phyloP scores from a whole-genome alignment of 768 basidiomycete species.

The Suillus subalutaceus region DNA sequence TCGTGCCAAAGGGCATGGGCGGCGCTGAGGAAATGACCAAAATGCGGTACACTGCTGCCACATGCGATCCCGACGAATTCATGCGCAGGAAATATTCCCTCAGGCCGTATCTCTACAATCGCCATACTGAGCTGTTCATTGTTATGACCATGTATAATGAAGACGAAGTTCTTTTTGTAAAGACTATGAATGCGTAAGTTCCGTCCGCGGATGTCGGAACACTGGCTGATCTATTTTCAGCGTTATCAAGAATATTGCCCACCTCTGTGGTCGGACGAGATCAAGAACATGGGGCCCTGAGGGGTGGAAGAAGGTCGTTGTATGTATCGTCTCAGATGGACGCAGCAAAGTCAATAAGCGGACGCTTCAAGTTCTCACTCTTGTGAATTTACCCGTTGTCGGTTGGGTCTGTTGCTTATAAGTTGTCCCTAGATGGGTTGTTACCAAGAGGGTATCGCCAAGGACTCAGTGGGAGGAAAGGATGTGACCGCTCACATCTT shows the following conservation, averaged over 20 bases:
- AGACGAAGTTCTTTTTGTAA: constrained; percentile 76
- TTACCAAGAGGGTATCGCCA: constrained; percentile 89
- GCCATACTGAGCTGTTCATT: constrained; percentile 90
- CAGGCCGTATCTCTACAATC: constrained; percentile 75
- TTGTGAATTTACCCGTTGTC: constrained; percentile 48
- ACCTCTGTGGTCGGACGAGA: constrained; percentile 67
- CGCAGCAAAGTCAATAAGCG: constrained; percentile 87
- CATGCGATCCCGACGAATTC: constrained; percentile 90
- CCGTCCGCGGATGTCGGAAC: constrained; percentile 4
- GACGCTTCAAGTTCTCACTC: constrained; percentile 84
- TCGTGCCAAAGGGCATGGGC: constrained; percentile 67
- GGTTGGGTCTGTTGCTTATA: constrained; percentile 9
- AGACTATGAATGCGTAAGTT: constrained; percentile 83
- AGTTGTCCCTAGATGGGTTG: constrained; percentile 65
- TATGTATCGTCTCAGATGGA: constrained; percentile 86
- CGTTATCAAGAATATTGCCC: constrained; percentile 85
- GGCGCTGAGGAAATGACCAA: constrained; percentile 76
- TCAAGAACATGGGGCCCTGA: constrained; percentile 87
- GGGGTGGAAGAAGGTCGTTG: constrained; percentile 90
- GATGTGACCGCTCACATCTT: constrained; percentile 95
- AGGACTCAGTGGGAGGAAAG: constrained; percentile 85
- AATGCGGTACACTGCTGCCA: constrained; percentile 87
- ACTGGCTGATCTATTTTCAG: constrained; percentile 37
- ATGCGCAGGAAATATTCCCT: constrained; percentile 77
- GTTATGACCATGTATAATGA: constrained; percentile 98